A percentile compares a stretch with the other conserved stretches of the same genome.
These are phyloP conservation scores for Neoboletus brunneissimus DNA, from an alignment of 768 basidiomycete species.

Conservation along the genomic window DNA sequence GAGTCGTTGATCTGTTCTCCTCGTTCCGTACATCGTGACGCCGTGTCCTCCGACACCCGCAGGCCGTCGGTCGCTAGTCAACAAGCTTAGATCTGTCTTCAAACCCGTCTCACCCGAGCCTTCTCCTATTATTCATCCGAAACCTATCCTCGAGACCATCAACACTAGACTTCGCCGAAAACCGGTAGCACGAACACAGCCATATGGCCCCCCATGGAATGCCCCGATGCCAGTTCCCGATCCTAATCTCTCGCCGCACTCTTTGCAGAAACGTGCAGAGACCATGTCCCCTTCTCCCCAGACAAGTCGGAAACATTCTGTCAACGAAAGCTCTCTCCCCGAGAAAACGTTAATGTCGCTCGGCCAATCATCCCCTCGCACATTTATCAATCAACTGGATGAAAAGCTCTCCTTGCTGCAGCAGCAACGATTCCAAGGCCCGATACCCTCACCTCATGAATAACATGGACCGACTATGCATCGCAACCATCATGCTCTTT, in stretches of 20 bases:
- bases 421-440: constrained; percentile 5
- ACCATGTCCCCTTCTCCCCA: neutral
- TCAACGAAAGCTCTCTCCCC: neutral
- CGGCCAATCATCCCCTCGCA: constrained; percentile 15
- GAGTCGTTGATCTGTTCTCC: neutral
- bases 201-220: constrained; percentile 39
- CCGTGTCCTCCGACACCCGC: neutral
- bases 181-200: constrained; percentile 34
- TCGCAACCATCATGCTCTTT: neutral
- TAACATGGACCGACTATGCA: neutral
- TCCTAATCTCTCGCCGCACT: neutral
- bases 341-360: neutral
- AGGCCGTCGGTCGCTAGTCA: constrained; percentile 13
- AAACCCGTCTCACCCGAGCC: constrained; percentile 12
- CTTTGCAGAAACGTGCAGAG: neutral
- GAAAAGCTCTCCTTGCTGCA: constrained; percentile 21
- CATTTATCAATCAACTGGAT: constrained; percentile 18
- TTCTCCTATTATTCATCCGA: constrained; percentile 1
- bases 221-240: constrained; percentile 26
- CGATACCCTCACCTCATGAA: constrained; percentile 1
- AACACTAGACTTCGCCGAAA: constrained; percentile 21
- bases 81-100: constrained; percentile 26
- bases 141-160: constrained; percentile 12
- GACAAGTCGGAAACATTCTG: neutral
- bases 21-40: neutral